Base-by-base conservation (phyloP, 106 monocot species). In the Triglochin maritima region DNA sequence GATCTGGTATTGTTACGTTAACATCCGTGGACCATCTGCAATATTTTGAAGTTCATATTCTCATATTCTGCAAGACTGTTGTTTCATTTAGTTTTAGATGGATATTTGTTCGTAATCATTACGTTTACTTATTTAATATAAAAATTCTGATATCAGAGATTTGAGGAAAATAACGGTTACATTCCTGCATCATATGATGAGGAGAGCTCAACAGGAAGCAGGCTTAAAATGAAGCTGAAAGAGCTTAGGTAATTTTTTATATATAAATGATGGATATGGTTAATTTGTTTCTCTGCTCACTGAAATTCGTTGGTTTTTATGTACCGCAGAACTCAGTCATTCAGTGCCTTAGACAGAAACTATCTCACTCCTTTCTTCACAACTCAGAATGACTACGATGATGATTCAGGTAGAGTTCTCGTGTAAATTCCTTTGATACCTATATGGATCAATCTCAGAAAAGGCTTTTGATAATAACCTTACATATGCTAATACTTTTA, bases 331-430 rank as follows among this genome's bases (percentile, higher is more conserved):
- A 76, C 88, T 44, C 72, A 86, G 46, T 84, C 88, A 47, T 98
- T 98, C 77, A 84, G 78, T 14, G 79, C 90, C 54, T 76, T 98
- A 57, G 96, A 98, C 60, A 98, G 79, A 71, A 98, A 98, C 62
- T 98, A 77, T 74, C 85, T 98, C 45, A 98, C 96, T 71, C 96
- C 96, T 14, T 92, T 98, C 60, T 98, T 98, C 73, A 98, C 96
- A 6, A 82, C 80, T 65, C 91, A 98, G 74, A 92, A 86, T 77
- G 96, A 88, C n/a, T 83, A 87, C 16, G 82, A 78, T 3, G 79
- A 82, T 12, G 79, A 83, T 68, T 59, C 73, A 15, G 89, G 94
- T 95, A 29, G 29, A 29, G 1, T 29, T 29, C 29, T 29, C 29
- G 1, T 29, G 29, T 29, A 29, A 29, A 29, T 29, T 29, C 29